Conservation (phyloP, 176 grass and related monocot genomes). For the Melocanna baccifera region DNA sequence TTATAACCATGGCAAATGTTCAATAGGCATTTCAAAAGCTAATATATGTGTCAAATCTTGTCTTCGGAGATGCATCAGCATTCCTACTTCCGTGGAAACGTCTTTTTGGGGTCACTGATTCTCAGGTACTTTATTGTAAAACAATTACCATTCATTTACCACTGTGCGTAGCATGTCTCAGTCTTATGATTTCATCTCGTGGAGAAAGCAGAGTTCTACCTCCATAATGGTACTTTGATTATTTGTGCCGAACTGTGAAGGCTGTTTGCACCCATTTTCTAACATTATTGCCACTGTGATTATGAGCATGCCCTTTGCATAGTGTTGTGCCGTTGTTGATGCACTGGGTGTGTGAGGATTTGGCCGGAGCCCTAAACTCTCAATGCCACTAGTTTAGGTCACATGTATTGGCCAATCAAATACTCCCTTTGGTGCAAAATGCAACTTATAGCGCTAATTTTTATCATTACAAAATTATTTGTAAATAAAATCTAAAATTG, state of each 20-base stretch:
- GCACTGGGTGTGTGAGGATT: not conserved
- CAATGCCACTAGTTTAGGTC: not conserved
- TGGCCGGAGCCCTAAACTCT: not conserved
- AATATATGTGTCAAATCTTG: constrained; percentile 98
- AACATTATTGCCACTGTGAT: not conserved
- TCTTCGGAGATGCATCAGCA: constrained; percentile 84
- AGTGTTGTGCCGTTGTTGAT: not conserved
- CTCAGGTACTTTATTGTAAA: constrained; percentile 69
- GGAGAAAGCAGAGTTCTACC: not conserved
- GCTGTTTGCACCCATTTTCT: not conserved
- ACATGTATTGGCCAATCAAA: not conserved
- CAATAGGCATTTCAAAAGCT: constrained; percentile 92
- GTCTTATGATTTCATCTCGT: constrained; percentile 15
- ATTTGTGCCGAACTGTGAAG: constrained; percentile 3
- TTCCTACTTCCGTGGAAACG: constrained; percentile 99
- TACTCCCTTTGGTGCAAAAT: not conserved
- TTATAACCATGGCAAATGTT: constrained; percentile 36
- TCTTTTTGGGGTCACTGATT: constrained; percentile 90
- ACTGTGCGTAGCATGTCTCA: not conserved
- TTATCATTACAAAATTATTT: not conserved
- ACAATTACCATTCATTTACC: not conserved
- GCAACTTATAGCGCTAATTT: not conserved
- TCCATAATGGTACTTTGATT: not conserved
- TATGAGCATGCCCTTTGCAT: not conserved
- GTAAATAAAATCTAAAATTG: not conserved